Percentiles rank a stretch among this genome's conserved stretches.
Evolutionary conservation across 352 stramenopile genomes (phyloP).

Genomic region (Pythium angustatum): DNA sequence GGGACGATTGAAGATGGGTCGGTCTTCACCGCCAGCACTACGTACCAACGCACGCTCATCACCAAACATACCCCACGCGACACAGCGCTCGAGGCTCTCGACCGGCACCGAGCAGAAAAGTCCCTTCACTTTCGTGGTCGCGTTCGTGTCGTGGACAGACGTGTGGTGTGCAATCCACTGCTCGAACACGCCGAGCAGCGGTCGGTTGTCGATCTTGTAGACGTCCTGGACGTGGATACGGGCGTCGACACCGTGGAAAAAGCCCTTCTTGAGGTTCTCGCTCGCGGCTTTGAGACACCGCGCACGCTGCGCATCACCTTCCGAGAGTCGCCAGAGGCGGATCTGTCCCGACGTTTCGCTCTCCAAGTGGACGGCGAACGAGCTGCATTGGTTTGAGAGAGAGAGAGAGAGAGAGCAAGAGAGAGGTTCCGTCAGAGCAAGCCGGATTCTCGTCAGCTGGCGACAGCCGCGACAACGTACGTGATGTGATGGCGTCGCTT

Average conservation of each 20-base stretch:
- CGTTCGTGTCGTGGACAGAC: background rate
- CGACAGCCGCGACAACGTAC: conserved; percentile 24
- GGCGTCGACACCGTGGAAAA: conserved; percentile 30
- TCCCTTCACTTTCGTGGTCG: conserved; percentile 65
- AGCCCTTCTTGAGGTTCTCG: conserved; percentile 67
- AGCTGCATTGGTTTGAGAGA: no score
- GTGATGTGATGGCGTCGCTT: conserved; percentile 52
- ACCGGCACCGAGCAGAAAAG: conserved; percentile 67
- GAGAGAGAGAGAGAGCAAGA: no score
- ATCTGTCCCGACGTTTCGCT: conserved; percentile 62
- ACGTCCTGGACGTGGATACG: conserved; percentile 71
- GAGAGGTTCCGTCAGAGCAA: no score
- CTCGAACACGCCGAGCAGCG: conserved; percentile 62
- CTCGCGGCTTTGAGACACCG: conserved; percentile 66
- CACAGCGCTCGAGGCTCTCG: conserved; percentile 53
- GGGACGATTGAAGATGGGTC: conserved; percentile 42
- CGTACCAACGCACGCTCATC: conserved; percentile 1
- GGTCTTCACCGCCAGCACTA: background rate
- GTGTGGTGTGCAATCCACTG: conserved; percentile 33
- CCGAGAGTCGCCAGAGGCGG: conserved; percentile 46
- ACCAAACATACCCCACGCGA: conserved; percentile 63
- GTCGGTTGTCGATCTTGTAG: conserved; percentile 80
- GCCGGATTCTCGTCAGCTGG: background rate
- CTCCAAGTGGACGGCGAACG: conserved; percentile 64
- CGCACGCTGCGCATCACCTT: conserved; percentile 49